Percentiles rank a stretch among this genome's conserved stretches.
Evolutionary conservation across 257 asterid species (phyloP).

Genomic region (Fraxinus anomala): DNA sequence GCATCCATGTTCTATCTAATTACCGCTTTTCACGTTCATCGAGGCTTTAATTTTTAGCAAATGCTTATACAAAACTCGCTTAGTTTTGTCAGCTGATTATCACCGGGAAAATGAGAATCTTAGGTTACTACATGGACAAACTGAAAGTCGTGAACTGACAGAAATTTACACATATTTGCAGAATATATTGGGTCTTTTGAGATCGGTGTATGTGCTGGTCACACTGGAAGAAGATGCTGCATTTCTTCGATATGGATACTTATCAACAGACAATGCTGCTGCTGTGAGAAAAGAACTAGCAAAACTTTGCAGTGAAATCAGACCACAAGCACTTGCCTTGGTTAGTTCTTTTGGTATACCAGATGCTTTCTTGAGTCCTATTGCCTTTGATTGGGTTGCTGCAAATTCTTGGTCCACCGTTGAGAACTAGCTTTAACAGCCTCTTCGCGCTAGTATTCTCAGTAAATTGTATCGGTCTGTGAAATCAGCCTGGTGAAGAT

Average conservation of each 20-base stretch:
- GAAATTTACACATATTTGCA: slow-evolving; percentile 34
- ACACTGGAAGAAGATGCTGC: slow-evolving; percentile 85
- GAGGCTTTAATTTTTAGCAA: not conserved
- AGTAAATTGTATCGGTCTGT: not conserved
- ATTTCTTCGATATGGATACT: slow-evolving; percentile 81
- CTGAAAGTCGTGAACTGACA: not conserved
- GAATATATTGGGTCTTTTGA: slow-evolving; percentile 64
- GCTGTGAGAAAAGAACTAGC: slow-evolving; percentile 72
- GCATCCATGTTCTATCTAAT: not conserved
- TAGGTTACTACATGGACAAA: not conserved
- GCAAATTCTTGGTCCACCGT: slow-evolving; percentile 69
- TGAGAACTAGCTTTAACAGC: slow-evolving; percentile 24
- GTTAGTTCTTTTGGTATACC: slow-evolving; percentile 84
- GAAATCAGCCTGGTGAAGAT: not conserved
- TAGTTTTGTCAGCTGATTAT: not conserved
- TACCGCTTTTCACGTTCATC: not conserved
- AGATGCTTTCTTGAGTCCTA: slow-evolving; percentile 87
- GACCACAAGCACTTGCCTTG: slow-evolving; percentile 83
- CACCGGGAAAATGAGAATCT: not conserved
- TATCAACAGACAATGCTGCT: slow-evolving; percentile 61
- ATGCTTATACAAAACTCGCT: not conserved
- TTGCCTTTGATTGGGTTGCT: slow-evolving; percentile 91
- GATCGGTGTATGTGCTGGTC: slow-evolving; percentile 65
- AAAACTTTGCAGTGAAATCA: slow-evolving; percentile 69
- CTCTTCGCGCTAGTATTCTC: not conserved